phyloP scores from a whole-genome alignment of 2,329 filamentous ascomycete genomes.

The Penicillium expansum region DNA sequence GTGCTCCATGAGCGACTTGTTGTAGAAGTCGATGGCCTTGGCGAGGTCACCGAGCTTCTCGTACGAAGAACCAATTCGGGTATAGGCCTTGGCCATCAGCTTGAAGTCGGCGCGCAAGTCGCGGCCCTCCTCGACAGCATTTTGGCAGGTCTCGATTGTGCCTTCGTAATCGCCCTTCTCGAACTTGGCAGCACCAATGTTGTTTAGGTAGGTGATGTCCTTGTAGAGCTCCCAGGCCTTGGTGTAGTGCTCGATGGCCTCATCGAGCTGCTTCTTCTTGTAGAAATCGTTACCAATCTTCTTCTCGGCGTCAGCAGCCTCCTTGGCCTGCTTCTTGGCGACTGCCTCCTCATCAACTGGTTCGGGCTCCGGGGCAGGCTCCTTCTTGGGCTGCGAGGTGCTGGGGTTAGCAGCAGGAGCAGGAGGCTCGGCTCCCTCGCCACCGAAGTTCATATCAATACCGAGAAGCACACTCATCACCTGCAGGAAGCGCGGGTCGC shows the following conservation, averaged over 20 bases:
- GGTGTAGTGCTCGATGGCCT: conserved; percentile 88
- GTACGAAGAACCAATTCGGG: conserved; percentile 88
- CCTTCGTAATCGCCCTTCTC: conserved; percentile 94
- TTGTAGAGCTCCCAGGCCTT: conserved; percentile 94
- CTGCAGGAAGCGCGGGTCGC: conserved; percentile 87
- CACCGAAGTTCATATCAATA: conserved; percentile 78
- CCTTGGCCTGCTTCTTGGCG: conserved; percentile 86
- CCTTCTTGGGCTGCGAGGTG: conserved; percentile 53
- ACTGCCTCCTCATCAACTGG: conserved; percentile 77
- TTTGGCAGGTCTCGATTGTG: conserved; percentile 79
- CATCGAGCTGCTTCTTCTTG: conserved; percentile 97
- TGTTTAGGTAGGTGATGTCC: conserved; percentile 97
- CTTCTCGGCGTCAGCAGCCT: conserved; percentile 91
- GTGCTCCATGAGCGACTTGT: conserved; percentile 93
- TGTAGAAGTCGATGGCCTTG: conserved; percentile 83
- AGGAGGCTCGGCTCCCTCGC: conserved; percentile 50
- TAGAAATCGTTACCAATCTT: conserved; percentile 89
- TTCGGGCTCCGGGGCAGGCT: conserved; percentile 61
- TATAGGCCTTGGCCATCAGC: conserved; percentile 93
- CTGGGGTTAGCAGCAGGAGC: conserved; percentile 70
- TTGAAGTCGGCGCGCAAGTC: conserved; percentile 94
- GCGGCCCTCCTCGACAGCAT: conserved; percentile 87
- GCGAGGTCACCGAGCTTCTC: conserved; percentile 81
- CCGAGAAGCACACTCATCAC: conserved; percentile 92
- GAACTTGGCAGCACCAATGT: conserved; percentile 87